A percentile compares a stretch with the other conserved stretches of the same genome.
Conservation (phyloP, 106 monocot genomes). For the Acorus calamus region DNA sequence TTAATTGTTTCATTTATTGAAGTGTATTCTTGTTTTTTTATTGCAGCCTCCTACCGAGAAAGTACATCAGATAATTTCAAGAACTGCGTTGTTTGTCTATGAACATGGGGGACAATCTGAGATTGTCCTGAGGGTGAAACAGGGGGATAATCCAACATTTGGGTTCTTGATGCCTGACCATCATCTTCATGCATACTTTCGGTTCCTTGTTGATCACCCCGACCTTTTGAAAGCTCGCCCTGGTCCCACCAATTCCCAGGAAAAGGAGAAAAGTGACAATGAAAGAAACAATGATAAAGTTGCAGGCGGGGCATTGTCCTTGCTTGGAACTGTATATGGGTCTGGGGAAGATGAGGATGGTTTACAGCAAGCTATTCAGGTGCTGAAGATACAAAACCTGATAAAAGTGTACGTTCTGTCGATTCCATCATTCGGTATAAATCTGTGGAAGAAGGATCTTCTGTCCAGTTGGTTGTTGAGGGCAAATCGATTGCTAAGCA, state of each 20-base stretch:
- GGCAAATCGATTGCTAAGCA: constrained; percentile 16
- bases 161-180: constrained; percentile 98
- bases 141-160: constrained; percentile 92
- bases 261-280: constrained; percentile 19
- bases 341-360: constrained; percentile 71
- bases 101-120: constrained; percentile 90
- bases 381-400: constrained; percentile 7
- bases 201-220: constrained; percentile 73
- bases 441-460: constrained; percentile 10
- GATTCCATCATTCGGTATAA: not conserved
- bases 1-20: not conserved
- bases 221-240: constrained; percentile 33
- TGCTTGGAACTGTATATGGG: constrained; percentile 85
- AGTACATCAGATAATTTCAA: constrained; percentile 85
- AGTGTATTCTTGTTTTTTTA: constrained; percentile 8
- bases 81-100: constrained; percentile 80
- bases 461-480: constrained; percentile 1
- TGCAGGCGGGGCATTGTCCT: constrained; percentile 70
- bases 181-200: constrained; percentile 80
- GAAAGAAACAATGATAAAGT: constrained; percentile 9
- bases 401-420: not conserved
- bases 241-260: constrained; percentile 9
- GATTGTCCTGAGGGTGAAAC: constrained; percentile 89
- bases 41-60: constrained; percentile 91
- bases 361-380: constrained; percentile 10